Evolutionary conservation across 2,329 filamentous ascomycete genomes (phyloP), one percentile per base, ranked within the genome.

Genomic region (Ascochyta rabiei): DNA sequence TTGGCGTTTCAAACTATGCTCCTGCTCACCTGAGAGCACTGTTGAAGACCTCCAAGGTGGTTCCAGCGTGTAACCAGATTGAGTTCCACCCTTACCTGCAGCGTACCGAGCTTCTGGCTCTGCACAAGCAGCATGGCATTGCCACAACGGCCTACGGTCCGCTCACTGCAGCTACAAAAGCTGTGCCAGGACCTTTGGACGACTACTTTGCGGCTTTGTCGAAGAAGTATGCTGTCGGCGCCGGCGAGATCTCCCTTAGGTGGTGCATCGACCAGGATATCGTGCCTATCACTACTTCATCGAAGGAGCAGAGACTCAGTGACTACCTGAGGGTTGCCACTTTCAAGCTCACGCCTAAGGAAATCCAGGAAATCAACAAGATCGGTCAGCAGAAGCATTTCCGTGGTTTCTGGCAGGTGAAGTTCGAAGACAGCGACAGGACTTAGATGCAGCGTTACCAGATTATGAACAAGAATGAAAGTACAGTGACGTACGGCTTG

Each of bases 41-140:
- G 18, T 73, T 84, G 47, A 79, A 80, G 48, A 79, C 76, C 0
- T 81, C 82, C n/a, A 80, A 75, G 34, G 78, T 86, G 10, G 75
- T 78, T 1, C 87, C 87, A 1, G 84, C 84, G 2, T 82, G 83
- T 62, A 89, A 89, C 74, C 87, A 89, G 75, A 85, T 89, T 59
- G 87, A 89, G 70, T 85, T 85, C 46, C 86, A 89, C 70, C 86
- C 87, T 2, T 88, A 87, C 64, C 79, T 89, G 10, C 87, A 88
- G 69, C 87, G 85, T 68, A 75, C 76, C 2, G 77, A 82, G 16
- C 75, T 90, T 24, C 72, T 87, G 7, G 76, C 81, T 13, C 86
- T 82, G 72, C 77, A 81, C 71, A 79, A 77, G 65, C 63, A 76
- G 53, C 70, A 80, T 64, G 75, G 75, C 37, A 81, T 82, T 49